Percentiles rank a stretch among this genome's conserved stretches.
Conservation (phyloP, 257 asterid genomes). For the Striga asiatica region DNA sequence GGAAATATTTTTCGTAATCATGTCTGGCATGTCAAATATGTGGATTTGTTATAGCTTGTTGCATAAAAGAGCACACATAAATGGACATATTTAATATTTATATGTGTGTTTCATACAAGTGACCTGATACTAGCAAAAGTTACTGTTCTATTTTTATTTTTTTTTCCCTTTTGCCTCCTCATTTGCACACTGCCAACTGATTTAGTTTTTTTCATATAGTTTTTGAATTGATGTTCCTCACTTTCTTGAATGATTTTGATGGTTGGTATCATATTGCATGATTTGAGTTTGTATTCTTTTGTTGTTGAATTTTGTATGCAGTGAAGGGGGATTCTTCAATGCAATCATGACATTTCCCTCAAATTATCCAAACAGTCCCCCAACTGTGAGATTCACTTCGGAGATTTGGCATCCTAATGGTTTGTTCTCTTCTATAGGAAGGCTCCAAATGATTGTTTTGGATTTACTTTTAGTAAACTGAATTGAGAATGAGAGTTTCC, state of each 20-base stretch:
- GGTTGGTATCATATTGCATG: not conserved
- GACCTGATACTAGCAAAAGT: too few species aligned
- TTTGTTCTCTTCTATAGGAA: conserved; percentile 19
- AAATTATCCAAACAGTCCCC: conserved; percentile 92
- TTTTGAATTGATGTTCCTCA: not conserved
- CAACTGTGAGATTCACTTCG: conserved; percentile 83
- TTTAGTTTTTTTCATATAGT: not conserved
- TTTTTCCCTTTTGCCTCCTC: too few species aligned
- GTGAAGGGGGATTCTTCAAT: conserved; percentile 97
- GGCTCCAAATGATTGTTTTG: conserved; percentile 2
- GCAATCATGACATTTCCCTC: conserved; percentile 92
- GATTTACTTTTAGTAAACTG: conserved; percentile 11
- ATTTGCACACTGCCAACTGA: not conserved
- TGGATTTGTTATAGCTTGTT: not conserved
- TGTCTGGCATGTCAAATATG: too few species aligned
- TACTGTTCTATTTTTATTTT: too few species aligned
- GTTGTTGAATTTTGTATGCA: conserved; percentile 33
- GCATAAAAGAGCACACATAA: not conserved
- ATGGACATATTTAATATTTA: not conserved
- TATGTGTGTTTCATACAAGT: not conserved
- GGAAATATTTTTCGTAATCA: too few species aligned
- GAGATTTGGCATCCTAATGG: conserved; percentile 99
- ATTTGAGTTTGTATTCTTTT: conserved; percentile 8
- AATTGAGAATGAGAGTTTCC: not conserved
- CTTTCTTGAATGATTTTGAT: not conserved